Conservation (phyloP, 345 rosid species). For the Camelina laxa region DNA sequence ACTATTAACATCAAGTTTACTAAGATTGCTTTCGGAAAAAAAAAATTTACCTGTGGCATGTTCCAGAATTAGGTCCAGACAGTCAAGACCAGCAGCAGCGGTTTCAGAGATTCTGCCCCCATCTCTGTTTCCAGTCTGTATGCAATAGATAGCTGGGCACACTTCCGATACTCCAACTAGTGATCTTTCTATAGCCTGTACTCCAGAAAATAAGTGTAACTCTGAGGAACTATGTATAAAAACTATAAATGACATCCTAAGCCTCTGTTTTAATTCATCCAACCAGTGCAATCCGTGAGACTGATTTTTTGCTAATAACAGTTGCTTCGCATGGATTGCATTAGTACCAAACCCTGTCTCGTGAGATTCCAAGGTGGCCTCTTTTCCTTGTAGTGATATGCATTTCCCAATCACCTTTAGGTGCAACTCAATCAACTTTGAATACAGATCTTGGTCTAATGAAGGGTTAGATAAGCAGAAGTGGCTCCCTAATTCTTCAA, state of each 20-base stretch:
- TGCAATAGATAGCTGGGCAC: slow-evolving; percentile 49
- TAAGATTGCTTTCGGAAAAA: not conserved
- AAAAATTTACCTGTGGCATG: not conserved
- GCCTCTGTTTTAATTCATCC: slow-evolving; percentile 68
- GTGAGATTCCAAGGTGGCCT: slow-evolving; percentile 72
- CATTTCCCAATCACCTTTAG: slow-evolving; percentile 81
- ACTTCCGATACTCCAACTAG: slow-evolving; percentile 71
- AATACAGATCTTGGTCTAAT: slow-evolving; percentile 49
- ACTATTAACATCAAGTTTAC: not conserved
- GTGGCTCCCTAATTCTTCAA: slow-evolving; percentile 75
- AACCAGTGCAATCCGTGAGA: slow-evolving; percentile 49
- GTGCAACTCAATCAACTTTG: slow-evolving; percentile 70
- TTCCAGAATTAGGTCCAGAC: slow-evolving; percentile 86
- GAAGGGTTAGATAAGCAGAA: slow-evolving; percentile 55
- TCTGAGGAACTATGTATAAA: slow-evolving; percentile 66
- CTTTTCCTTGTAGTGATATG: slow-evolving; percentile 80
- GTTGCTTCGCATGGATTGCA: slow-evolving; percentile 44
- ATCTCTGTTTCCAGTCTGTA: slow-evolving; percentile 60
- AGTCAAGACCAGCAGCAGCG: slow-evolving; percentile 85
- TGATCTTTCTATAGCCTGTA: slow-evolving; percentile 82
- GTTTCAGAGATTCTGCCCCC: slow-evolving; percentile 71
- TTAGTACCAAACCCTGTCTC: slow-evolving; percentile 69
- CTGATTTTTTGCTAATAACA: slow-evolving; percentile 46
- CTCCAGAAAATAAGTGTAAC: slow-evolving; percentile 65
- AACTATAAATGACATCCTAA: slow-evolving; percentile 71